phyloP scores from a whole-genome alignment of 306 rosid genomes.

The Senna siamea region DNA sequence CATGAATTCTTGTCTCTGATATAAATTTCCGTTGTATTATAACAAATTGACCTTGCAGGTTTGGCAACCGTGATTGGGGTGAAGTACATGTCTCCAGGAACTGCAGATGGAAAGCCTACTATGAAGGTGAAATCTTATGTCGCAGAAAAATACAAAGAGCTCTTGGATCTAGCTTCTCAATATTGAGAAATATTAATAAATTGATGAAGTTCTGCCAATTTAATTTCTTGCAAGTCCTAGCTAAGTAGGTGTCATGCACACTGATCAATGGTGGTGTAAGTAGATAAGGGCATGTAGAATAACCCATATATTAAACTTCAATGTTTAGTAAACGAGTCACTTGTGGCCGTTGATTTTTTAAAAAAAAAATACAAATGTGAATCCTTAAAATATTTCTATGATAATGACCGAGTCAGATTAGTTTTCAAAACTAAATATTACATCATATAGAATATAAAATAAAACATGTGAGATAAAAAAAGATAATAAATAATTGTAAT shows the following conservation, averaged over 20 bases:
- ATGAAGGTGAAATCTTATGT: constrained; percentile 60
- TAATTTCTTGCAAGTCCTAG: background rate
- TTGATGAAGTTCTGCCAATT: background rate
- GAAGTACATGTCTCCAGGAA: constrained; percentile 59
- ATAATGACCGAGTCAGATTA: too few relatives aligned
- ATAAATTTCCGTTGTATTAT: background rate
- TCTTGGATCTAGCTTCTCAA: constrained; percentile 55
- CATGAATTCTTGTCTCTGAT: background rate
- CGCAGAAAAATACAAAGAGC: constrained; percentile 49
- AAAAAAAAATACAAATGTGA: too few relatives aligned
- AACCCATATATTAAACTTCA: too few relatives aligned
- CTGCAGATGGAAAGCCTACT: constrained; percentile 42
- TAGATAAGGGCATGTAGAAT: too few relatives aligned
- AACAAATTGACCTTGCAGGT: constrained; percentile 44
- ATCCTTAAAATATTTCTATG: too few relatives aligned
- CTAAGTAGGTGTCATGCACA: background rate
- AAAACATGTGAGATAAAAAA: too few relatives aligned
- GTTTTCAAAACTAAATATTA: too few relatives aligned
- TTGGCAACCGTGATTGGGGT: constrained; percentile 64
- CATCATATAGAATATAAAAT: too few relatives aligned
- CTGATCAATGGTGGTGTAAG: too few relatives aligned
- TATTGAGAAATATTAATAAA: constrained; percentile 36
- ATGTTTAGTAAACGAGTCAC: too few relatives aligned
- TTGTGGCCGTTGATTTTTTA: too few relatives aligned
- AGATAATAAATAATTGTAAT: too few relatives aligned